Percentiles rank a stretch among this genome's conserved stretches.
phyloP scores from a whole-genome alignment of 495 filamentous ascomycete species.

The Jackrogersella minutella region DNA sequence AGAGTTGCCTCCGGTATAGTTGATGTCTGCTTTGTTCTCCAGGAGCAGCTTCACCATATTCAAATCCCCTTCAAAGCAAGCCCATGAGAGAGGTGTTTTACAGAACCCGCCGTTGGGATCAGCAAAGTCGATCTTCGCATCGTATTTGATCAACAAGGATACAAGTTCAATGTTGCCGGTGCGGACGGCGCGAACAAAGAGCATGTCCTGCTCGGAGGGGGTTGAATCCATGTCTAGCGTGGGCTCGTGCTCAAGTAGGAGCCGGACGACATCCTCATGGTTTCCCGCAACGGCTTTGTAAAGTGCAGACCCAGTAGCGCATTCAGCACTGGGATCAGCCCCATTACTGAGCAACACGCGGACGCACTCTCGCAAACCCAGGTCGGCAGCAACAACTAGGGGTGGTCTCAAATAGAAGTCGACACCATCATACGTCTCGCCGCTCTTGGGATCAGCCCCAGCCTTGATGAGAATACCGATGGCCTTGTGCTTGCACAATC shows the following conservation, averaged over 20 bases:
- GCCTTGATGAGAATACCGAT: neutral
- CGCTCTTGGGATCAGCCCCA: neutral
- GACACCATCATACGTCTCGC: neutral
- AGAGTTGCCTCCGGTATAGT: neutral
- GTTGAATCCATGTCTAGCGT: neutral
- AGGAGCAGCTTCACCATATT: constrained; percentile 24
- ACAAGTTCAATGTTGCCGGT: constrained; percentile 18
- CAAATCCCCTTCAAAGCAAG: neutral
- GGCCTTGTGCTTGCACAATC: neutral
- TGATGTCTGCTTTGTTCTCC: constrained; percentile 23
- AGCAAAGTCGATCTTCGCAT: constrained; percentile 10
- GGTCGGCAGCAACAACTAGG: neutral
- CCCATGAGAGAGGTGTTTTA: constrained; percentile 24
- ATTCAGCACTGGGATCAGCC: constrained; percentile 11
- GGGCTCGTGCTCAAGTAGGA: constrained; percentile 27
- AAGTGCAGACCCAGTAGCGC: neutral
- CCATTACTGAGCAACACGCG: constrained; percentile 17
- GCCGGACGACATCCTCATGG: constrained; percentile 14
- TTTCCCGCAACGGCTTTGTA: neutral
- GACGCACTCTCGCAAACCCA: constrained; percentile 9
- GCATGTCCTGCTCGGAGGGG: neutral
- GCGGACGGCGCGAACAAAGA: constrained; percentile 6
- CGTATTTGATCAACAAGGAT: constrained; percentile 26
- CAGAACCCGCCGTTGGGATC: neutral
- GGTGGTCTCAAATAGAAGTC: neutral